These are phyloP conservation scores for Globisporangium nodosum DNA, from an alignment of 352 stramenopile species.

Conservation along the genomic window DNA sequence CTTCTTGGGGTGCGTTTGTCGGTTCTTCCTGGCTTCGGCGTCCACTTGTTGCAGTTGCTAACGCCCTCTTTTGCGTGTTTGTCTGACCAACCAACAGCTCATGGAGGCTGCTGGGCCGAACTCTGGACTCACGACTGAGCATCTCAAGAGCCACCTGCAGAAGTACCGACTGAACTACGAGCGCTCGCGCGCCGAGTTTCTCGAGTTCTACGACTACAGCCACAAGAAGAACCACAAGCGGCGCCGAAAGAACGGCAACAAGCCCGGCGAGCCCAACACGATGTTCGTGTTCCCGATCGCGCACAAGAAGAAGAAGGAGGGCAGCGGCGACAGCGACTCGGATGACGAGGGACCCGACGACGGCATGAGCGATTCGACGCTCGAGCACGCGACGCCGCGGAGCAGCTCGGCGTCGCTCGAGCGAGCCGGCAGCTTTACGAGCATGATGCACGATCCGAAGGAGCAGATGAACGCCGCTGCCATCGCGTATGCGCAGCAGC, in stretches of 20 bases:
- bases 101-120: slow-evolving; percentile 58
- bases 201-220: slow-evolving; percentile 83
- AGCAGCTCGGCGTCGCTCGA: slow-evolving; percentile 9
- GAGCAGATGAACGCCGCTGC: slow-evolving; percentile 5
- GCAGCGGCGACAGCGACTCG: slow-evolving; percentile 34
- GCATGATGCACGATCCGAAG: slow-evolving; percentile 15
- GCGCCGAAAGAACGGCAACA: slow-evolving; percentile 30
- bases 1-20: slow-evolving; percentile 45
- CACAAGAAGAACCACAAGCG: slow-evolving; percentile 56
- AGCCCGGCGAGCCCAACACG: slow-evolving; percentile 44
- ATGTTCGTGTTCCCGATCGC: slow-evolving; percentile 83
- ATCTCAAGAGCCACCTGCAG: slow-evolving; percentile 85
- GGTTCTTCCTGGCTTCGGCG: slow-evolving; percentile 2
- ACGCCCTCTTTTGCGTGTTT: slow-evolving; percentile 10
- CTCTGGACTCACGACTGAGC: slow-evolving; percentile 73
- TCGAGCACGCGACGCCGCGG: slow-evolving; percentile 13
- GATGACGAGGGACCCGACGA: slow-evolving; percentile 16
- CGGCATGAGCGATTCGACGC: slow-evolving; percentile 15
- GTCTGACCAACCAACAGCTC: slow-evolving; percentile 30
- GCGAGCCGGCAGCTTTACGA: slow-evolving; percentile 12
- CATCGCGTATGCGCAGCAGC: slow-evolving; percentile 7
- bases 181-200: slow-evolving; percentile 76
- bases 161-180: slow-evolving; percentile 89
- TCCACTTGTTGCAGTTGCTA: not conserved
- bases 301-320: slow-evolving; percentile 30